These are phyloP conservation scores for Cutaneotrichosporon mucoides DNA, from an alignment of 1,284 basidiomycete genomes.

Conservation along the genomic window DNA sequence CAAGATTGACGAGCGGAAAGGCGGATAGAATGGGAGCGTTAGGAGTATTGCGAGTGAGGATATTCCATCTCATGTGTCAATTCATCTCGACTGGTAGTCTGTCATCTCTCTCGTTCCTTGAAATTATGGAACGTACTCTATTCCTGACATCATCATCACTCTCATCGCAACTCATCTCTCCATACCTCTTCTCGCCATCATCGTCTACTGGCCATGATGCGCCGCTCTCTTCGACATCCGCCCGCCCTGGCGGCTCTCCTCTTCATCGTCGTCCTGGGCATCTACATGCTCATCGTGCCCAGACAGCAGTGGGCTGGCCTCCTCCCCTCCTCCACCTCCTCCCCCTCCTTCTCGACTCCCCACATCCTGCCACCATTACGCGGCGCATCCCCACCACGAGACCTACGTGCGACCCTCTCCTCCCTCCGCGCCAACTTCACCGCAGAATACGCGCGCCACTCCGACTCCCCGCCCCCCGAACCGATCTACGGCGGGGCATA, in stretches of 20 bases:
- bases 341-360: not conserved
- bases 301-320: not conserved
- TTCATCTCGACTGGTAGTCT: too few relatives aligned
- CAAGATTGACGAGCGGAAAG: too few relatives aligned
- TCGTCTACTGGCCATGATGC: not conserved
- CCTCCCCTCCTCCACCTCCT: not conserved
- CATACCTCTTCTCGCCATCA: not conserved
- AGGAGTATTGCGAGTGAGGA: too few relatives aligned
- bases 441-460: constrained; percentile 10
- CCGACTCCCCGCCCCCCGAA: constrained; percentile 4
- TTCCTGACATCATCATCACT: too few relatives aligned
- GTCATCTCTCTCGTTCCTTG: too few relatives aligned
- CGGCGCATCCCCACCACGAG: not conserved
- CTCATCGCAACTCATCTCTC: not conserved
- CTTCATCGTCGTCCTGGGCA: not conserved
- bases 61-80: too few relatives aligned
- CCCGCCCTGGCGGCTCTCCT: not conserved
- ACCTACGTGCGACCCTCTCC: constrained; percentile 7
- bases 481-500: constrained; percentile 32
- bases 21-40: too few relatives aligned
- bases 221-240: not conserved
- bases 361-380: not conserved
- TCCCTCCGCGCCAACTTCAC: constrained; percentile 15
- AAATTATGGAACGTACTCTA: too few relatives aligned
- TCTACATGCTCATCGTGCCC: constrained; percentile 2